Conservation (phyloP, 176 grass and related monocot species). For the Triticum turgidum region DNA sequence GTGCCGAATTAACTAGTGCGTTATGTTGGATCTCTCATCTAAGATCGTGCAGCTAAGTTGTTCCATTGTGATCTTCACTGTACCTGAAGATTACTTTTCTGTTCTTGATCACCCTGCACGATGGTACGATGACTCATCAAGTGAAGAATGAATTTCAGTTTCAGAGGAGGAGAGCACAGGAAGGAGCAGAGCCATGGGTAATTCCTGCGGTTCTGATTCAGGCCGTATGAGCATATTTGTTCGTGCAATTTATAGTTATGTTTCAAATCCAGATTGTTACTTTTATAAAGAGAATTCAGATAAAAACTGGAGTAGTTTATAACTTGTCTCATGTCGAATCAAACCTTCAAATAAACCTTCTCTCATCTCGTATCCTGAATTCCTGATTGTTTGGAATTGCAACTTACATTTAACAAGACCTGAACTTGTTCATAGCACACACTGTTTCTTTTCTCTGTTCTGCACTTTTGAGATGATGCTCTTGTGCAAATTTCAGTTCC, state of each 20-base stretch:
- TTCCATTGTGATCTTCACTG: not conserved
- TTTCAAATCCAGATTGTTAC: not conserved
- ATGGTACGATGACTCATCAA: not conserved
- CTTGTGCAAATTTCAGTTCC: conserved; percentile 12
- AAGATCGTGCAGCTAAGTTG: not conserved
- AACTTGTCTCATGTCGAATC: not conserved
- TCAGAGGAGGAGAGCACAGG: not conserved
- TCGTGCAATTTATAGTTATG: not conserved
- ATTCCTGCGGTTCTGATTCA: not conserved
- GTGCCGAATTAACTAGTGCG: no score
- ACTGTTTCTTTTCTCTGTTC: not conserved
- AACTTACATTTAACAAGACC: not conserved
- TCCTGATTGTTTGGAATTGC: not conserved
- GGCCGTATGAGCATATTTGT: not conserved
- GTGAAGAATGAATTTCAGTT: not conserved
- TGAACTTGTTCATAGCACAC: not conserved
- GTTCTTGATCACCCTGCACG: not conserved
- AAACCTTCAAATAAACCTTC: not conserved
- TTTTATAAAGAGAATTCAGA: not conserved
- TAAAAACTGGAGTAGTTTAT: not conserved
- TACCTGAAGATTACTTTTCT: not conserved
- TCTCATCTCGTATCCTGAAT: not conserved
- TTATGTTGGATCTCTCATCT: not conserved
- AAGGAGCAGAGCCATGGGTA: not conserved
- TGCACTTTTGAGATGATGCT: not conserved